These are phyloP conservation scores for Gynostemma pentaphyllum DNA, from an alignment of 306 rosid genomes.

Conservation along the genomic window DNA sequence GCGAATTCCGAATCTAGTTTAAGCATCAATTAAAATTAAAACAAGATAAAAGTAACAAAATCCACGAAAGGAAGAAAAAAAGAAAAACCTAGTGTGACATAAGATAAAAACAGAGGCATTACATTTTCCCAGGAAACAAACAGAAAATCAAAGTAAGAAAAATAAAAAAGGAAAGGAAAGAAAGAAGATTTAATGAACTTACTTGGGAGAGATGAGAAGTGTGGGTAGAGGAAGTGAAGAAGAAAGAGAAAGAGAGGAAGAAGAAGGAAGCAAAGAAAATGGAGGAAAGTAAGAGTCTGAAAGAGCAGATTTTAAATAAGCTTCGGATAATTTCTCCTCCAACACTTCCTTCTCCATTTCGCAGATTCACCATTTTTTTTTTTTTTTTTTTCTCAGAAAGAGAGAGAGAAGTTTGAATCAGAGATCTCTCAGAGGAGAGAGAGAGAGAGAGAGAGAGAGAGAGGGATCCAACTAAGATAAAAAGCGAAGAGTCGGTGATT, in stretches of 20 bases:
- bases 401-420: no score
- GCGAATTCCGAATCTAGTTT: not conserved
- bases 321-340: slow-evolving; percentile 7
- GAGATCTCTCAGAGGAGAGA: no score
- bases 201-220: slow-evolving; percentile 32
- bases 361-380: not conserved
- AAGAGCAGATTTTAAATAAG: slow-evolving; percentile 1
- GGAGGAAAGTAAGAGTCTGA: slow-evolving; percentile 33
- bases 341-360: not conserved
- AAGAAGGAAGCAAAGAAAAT: slow-evolving; percentile 24
- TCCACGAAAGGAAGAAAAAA: not conserved
- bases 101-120: not conserved
- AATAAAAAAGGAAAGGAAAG: not conserved
- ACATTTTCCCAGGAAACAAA: not conserved
- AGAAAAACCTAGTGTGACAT: not conserved
- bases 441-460: not conserved
- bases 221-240: slow-evolving; percentile 33
- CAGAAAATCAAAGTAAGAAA: not conserved
- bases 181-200: slow-evolving; percentile 17
- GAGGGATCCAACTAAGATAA: not conserved
- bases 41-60: slow-evolving; percentile 7
- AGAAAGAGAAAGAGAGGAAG: slow-evolving; percentile 38
- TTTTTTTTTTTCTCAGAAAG: no score
- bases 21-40: slow-evolving; percentile 8
- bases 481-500: no score